Evolutionary conservation across 2,329 filamentous ascomycete species (phyloP).

Genomic region (Calycina marina): DNA sequence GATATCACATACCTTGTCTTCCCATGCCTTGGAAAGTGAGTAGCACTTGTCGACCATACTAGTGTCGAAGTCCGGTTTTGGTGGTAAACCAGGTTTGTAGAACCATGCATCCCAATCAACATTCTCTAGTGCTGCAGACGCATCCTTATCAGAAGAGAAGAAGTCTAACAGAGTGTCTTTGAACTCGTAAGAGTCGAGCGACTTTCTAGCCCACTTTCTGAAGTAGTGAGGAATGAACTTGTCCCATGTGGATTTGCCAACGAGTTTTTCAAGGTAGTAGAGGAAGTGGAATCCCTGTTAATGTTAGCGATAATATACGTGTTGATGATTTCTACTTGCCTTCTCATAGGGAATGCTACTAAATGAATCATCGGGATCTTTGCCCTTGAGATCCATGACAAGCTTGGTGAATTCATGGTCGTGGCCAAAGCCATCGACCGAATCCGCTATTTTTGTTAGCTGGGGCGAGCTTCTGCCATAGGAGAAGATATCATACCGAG

Average conservation of each 20-base stretch:
- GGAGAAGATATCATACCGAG: slow-evolving; percentile 18
- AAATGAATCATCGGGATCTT: slow-evolving; percentile 93
- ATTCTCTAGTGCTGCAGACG: slow-evolving; percentile 45
- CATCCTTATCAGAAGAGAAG: slow-evolving; percentile 54
- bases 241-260: slow-evolving; percentile 80
- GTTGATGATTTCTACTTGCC: slow-evolving; percentile 3
- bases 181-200: slow-evolving; percentile 88
- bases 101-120: slow-evolving; percentile 89
- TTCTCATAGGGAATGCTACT: slow-evolving; percentile 91
- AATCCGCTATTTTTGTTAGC: slow-evolving; percentile 41
- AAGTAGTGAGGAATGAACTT: slow-evolving; percentile 96
- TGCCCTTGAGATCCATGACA: slow-evolving; percentile 71
- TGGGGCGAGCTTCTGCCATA: no score
- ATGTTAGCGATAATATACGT: slow-evolving; percentile 1
- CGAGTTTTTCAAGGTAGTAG: slow-evolving; percentile 74
- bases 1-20: slow-evolving; percentile 33
- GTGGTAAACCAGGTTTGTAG: slow-evolving; percentile 75
- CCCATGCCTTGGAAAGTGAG: slow-evolving; percentile 68
- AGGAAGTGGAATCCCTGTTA: slow-evolving; percentile 70
- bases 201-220: slow-evolving; percentile 67
- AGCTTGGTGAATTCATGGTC: slow-evolving; percentile 92
- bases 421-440: slow-evolving; percentile 61
- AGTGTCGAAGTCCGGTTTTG: slow-evolving; percentile 85
- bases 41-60: slow-evolving; percentile 77
- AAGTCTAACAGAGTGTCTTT: slow-evolving; percentile 77